Conservation (phyloP, 1,139 yeast genomes). For the Yamadazyma pseudoaaseri region DNA sequence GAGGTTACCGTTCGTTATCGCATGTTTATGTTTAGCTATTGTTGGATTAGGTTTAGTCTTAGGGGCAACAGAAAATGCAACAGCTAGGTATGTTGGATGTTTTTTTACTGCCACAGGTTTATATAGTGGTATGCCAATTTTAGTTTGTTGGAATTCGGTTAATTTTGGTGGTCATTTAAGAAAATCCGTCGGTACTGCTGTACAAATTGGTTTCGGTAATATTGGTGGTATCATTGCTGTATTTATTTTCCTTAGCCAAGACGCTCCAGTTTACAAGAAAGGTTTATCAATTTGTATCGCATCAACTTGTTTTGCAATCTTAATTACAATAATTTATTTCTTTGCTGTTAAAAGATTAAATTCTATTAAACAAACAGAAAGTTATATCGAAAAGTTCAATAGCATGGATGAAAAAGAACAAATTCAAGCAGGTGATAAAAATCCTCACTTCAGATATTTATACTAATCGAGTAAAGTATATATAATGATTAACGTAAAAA, state of each 20-base stretch:
- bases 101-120: slow-evolving; percentile 66
- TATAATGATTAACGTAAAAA: too few species aligned
- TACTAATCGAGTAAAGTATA: slow-evolving; percentile 6
- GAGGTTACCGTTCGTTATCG: slow-evolving; percentile 50
- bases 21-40: slow-evolving; percentile 42
- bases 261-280: slow-evolving; percentile 57
- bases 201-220: slow-evolving; percentile 80
- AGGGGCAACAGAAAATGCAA: slow-evolving; percentile 31
- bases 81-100: slow-evolving; percentile 67
- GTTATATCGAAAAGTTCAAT: slow-evolving; percentile 43
- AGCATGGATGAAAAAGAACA: slow-evolving; percentile 46
- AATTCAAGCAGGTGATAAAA: slow-evolving; percentile 60
- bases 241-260: slow-evolving; percentile 53
- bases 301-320: slow-evolving; percentile 50
- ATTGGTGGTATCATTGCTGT: slow-evolving; percentile 80
- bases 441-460: slow-evolving; percentile 53
- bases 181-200: slow-evolving; percentile 71
- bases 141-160: slow-evolving; percentile 70
- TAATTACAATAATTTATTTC: slow-evolving; percentile 45
- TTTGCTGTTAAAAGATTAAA: slow-evolving; percentile 39
- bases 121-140: slow-evolving; percentile 71
- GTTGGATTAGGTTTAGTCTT: slow-evolving; percentile 55
- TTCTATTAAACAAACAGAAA: slow-evolving; percentile 35
- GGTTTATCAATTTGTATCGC: slow-evolving; percentile 59
- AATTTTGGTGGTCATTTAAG: slow-evolving; percentile 71